phyloP scores from a whole-genome alignment of 148 eudicot genomes.

The Pharnaceum exiguum region DNA sequence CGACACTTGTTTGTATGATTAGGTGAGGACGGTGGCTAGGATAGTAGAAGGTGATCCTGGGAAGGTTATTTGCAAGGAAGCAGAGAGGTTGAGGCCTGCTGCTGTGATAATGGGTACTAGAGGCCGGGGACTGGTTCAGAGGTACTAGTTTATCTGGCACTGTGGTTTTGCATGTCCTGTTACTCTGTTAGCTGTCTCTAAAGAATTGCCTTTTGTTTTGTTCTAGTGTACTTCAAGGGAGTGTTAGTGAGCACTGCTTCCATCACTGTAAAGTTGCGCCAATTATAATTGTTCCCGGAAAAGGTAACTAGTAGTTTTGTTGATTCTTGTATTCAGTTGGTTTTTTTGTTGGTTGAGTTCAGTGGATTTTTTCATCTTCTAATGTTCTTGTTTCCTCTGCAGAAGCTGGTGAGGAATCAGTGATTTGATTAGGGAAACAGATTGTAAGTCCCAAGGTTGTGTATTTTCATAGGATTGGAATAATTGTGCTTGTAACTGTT shows the following conservation, averaged over 20 bases:
- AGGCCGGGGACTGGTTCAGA: slow-evolving; percentile 77
- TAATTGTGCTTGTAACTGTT: background rate
- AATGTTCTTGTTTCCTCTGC: slow-evolving; percentile 17
- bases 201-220: background rate
- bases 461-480: background rate
- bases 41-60: slow-evolving; percentile 91
- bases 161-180: background rate
- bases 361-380: background rate
- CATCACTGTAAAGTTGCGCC: slow-evolving; percentile 88
- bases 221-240: slow-evolving; percentile 74
- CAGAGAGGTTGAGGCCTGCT: slow-evolving; percentile 77
- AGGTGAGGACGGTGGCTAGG: slow-evolving; percentile 73
- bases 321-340: background rate
- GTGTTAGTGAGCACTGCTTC: slow-evolving; percentile 86
- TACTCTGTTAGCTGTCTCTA: background rate
- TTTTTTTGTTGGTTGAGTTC: too few species aligned
- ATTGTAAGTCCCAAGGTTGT: slow-evolving; percentile 5
- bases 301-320: slow-evolving; percentile 38
- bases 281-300: slow-evolving; percentile 77
- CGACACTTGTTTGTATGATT: background rate
- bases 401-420: slow-evolving; percentile 87
- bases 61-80: slow-evolving; percentile 81
- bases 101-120: slow-evolving; percentile 86
- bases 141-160: slow-evolving; percentile 27
- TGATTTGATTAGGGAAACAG: slow-evolving; percentile 28